These are phyloP conservation scores for Ganoderma lingzhi DNA, from an alignment of 1,284 basidiomycete genomes.

Conservation along the genomic window DNA sequence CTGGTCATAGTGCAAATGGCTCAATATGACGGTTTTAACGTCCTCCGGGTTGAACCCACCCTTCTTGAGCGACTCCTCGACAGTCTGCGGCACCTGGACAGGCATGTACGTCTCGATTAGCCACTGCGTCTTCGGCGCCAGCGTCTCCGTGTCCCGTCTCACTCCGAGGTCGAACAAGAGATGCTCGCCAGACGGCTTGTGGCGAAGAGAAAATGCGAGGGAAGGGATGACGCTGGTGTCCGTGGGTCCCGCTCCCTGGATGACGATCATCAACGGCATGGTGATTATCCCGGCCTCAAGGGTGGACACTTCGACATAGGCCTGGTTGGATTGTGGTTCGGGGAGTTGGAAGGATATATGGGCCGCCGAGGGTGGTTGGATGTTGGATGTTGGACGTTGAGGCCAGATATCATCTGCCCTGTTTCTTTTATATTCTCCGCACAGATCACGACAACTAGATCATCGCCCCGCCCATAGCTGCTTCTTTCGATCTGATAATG, in stretches of 20 bases:
- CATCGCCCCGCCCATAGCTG: background rate
- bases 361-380: background rate
- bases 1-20: constrained; percentile 56
- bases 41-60: constrained; percentile 54
- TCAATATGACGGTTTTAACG: constrained; percentile 54
- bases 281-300: constrained; percentile 56
- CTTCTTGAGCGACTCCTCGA: constrained; percentile 54
- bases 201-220: constrained; percentile 56
- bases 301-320: constrained; percentile 57
- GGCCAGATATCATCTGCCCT: background rate
- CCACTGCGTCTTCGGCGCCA: background rate
- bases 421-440: background rate
- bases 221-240: constrained; percentile 45
- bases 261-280: constrained; percentile 45
- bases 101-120: background rate
- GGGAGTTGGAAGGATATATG: constrained; percentile 33
- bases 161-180: constrained; percentile 63
- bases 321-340: constrained; percentile 45
- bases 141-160: constrained; percentile 47
- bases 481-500: background rate
- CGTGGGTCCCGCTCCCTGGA: constrained; percentile 43
- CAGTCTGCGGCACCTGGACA: constrained; percentile 36
- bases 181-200: constrained; percentile 48
- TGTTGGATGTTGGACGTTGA: background rate
- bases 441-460: background rate